Evolutionary conservation across 495 filamentous ascomycete species (phyloP).

Genomic region (Neurospora sp.): DNA sequence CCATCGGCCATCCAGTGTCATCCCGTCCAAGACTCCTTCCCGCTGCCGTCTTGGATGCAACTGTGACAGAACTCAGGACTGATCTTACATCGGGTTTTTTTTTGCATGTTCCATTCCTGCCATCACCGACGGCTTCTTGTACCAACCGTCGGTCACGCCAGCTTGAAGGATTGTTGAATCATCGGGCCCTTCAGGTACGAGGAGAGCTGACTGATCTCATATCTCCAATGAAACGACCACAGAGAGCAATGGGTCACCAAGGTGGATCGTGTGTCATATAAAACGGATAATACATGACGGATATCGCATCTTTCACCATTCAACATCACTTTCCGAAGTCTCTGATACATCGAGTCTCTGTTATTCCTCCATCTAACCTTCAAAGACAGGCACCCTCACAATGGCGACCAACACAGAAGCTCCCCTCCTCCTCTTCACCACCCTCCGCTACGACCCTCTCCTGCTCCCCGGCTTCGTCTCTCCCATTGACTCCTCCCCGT

Average conservation of each 20-base stretch:
- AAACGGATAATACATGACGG: not conserved
- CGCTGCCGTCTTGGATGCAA: not conserved
- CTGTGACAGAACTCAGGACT: not conserved
- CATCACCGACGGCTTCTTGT: not conserved
- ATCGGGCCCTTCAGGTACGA: not conserved
- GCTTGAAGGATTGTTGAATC: not conserved
- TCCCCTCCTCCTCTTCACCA: conserved; percentile 55
- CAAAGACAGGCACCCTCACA: not conserved
- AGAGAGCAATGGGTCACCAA: not conserved
- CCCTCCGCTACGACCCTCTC: conserved; percentile 63
- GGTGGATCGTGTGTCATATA: not conserved
- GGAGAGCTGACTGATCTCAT: not conserved
- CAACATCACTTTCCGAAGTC: not conserved
- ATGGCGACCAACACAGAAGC: conserved; percentile 5
- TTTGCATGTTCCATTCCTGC: not conserved
- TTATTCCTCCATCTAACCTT: not conserved
- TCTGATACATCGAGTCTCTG: not conserved
- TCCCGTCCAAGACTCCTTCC: not conserved
- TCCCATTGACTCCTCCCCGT: conserved; percentile 15
- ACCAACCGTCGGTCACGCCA: not conserved
- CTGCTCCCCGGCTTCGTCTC: conserved; percentile 37
- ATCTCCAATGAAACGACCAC: not conserved
- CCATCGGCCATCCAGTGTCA: not conserved
- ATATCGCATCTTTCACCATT: not conserved
- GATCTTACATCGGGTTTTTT: not conserved